These are phyloP conservation scores for Ostreobium quekettii DNA, from an alignment of 139 green algal genomes.

Conservation along the genomic window DNA sequence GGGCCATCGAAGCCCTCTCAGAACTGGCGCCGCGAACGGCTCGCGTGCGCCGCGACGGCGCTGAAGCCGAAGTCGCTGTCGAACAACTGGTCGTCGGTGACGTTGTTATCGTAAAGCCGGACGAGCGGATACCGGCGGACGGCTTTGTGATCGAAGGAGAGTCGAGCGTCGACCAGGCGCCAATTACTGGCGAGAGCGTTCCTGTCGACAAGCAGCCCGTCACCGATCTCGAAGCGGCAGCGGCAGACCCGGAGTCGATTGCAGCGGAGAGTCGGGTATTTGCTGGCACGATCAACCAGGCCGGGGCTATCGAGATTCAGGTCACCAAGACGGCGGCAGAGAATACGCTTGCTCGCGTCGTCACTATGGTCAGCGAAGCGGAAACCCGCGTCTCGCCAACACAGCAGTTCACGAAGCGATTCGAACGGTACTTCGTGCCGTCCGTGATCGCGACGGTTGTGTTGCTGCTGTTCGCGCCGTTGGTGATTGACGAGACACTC, in stretches of 20 bases:
- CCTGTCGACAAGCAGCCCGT: slow-evolving; percentile 13
- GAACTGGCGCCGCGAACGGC: slow-evolving; percentile 23
- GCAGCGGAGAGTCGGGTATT: neutral
- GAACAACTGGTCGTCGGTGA: slow-evolving; percentile 23
- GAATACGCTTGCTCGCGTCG: slow-evolving; percentile 51
- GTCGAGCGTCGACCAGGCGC: slow-evolving; percentile 57
- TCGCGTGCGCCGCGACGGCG: neutral
- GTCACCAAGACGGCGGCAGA: slow-evolving; percentile 45
- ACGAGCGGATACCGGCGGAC: slow-evolving; percentile 63
- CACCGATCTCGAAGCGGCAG: neutral
- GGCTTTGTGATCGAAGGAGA: slow-evolving; percentile 48
- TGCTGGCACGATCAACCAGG: neutral
- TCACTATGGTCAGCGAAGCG: slow-evolving; percentile 54
- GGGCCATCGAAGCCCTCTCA: slow-evolving; percentile 22
- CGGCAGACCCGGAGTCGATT: neutral
- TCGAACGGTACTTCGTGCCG: slow-evolving; percentile 67
- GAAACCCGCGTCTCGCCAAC: slow-evolving; percentile 31
- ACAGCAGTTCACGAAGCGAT: slow-evolving; percentile 48
- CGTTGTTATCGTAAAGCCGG: slow-evolving; percentile 50
- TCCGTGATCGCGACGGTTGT: slow-evolving; percentile 46
- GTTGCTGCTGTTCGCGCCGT: slow-evolving; percentile 43
- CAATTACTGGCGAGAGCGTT: slow-evolving; percentile 58
- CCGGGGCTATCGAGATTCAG: slow-evolving; percentile 24
- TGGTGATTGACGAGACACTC: slow-evolving; percentile 9
- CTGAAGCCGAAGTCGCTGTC: neutral